These are phyloP conservation scores for Pythium biforme DNA, from an alignment of 352 stramenopile species.

Conservation along the genomic window DNA sequence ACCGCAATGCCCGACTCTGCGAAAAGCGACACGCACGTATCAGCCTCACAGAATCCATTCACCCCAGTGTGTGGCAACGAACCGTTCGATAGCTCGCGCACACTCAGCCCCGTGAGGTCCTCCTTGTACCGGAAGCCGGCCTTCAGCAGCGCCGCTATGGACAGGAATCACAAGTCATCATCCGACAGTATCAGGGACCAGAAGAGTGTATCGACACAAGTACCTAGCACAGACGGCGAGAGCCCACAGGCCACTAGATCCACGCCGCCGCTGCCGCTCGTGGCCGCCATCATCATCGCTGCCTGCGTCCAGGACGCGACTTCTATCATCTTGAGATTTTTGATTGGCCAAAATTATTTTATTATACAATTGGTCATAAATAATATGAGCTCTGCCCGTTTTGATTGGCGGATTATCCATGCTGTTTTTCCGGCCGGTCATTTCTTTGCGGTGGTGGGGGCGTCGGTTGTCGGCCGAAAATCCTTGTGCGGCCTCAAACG, in stretches of 20 bases:
- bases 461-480: background rate
- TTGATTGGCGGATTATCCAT: constrained; percentile 3
- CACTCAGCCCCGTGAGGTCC: constrained; percentile 48
- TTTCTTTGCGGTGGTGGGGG: constrained; percentile 39
- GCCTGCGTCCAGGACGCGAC: background rate
- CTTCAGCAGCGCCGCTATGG: constrained; percentile 52
- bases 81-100: constrained; percentile 63
- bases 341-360: constrained; percentile 19
- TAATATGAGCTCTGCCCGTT: background rate
- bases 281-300: constrained; percentile 17
- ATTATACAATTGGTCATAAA: constrained; percentile 36
- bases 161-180: background rate
- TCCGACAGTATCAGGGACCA: background rate
- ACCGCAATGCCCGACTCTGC: constrained; percentile 8
- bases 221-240: constrained; percentile 59
- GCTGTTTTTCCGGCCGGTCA: constrained; percentile 35
- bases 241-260: constrained; percentile 53
- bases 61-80: too few species aligned
- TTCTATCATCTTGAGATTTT: background rate
- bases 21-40: too few species aligned
- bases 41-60: background rate
- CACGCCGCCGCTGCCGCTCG: constrained; percentile 26
- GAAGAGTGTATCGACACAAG: background rate
- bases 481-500: constrained; percentile 1
- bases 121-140: constrained; percentile 59